Percentiles rank a stretch among this genome's conserved stretches.
Conservation (phyloP, 345 rosid species). For the Sonneratia caseolaris region DNA sequence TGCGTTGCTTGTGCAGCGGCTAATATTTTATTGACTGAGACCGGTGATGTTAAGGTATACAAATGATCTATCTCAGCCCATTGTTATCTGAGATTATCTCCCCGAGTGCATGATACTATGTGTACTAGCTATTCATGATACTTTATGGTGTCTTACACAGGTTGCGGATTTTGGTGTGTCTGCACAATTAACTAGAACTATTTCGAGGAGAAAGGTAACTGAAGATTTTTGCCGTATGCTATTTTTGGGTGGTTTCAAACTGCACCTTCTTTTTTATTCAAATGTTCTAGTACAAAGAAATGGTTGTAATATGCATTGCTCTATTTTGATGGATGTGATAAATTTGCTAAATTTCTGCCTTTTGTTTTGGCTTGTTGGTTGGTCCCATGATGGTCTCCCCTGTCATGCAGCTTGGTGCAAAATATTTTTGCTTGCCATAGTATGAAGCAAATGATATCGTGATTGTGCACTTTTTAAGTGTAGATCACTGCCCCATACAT, state of each 20-base stretch:
- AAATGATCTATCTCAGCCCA: constrained; percentile 6
- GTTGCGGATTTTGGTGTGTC: constrained; percentile 99
- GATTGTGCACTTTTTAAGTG: background rate
- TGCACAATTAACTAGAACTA: constrained; percentile 95
- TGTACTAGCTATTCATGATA: background rate
- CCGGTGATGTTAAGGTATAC: constrained; percentile 94
- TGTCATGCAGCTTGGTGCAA: too few species aligned
- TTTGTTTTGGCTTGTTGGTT: too few species aligned
- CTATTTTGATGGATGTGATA: too few species aligned
- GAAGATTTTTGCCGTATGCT: constrained; percentile 8
- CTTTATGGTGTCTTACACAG: constrained; percentile 22
- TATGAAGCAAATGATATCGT: too few species aligned
- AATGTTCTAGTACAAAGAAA: background rate
- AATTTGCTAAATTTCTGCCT: too few species aligned
- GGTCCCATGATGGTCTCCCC: too few species aligned
- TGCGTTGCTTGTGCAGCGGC: constrained; percentile 55
- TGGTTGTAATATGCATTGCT: background rate
- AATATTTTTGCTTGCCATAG: too few species aligned
- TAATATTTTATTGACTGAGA: constrained; percentile 85
- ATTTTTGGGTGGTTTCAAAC: background rate
- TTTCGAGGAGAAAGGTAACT: constrained; percentile 95
- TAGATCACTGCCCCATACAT: background rate
- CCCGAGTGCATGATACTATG: too few species aligned
- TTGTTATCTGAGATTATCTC: background rate
- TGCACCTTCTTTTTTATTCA: background rate